phyloP scores from a whole-genome alignment of 1,284 basidiomycete species.

The Rhodotorula glutinis region DNA sequence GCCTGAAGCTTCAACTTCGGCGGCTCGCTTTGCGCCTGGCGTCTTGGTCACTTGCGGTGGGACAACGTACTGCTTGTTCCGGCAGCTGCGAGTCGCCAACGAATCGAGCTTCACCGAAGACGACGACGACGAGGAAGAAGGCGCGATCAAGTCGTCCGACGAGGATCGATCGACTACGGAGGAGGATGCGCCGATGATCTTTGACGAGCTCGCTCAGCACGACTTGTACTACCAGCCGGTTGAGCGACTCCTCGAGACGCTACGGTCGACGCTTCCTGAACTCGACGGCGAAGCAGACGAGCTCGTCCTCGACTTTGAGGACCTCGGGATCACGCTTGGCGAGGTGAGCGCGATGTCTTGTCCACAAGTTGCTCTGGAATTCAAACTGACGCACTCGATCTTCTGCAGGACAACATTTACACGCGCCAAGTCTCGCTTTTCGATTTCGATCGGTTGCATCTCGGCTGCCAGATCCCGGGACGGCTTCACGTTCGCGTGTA shows the following conservation, averaged over 20 bases:
- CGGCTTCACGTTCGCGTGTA: constrained; percentile 36
- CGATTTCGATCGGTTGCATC: constrained; percentile 43
- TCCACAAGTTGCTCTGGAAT: too few species aligned
- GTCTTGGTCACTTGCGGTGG: constrained; percentile 17
- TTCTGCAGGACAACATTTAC: constrained; percentile 41
- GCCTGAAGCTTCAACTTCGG: not conserved
- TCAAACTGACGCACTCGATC: not conserved
- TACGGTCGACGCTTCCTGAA: constrained; percentile 23
- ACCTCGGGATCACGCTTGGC: constrained; percentile 32
- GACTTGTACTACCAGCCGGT: constrained; percentile 35
- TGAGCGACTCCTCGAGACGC: constrained; percentile 23
- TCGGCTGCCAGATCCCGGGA: constrained; percentile 40
- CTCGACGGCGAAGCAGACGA: constrained; percentile 22
- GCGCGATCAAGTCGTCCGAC: not conserved
- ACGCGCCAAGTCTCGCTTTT: constrained; percentile 35
- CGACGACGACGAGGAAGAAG: not conserved
- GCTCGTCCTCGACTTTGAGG: constrained; percentile 35
- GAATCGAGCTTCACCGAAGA: not conserved
- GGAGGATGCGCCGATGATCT: constrained; percentile 16
- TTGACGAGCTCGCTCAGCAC: constrained; percentile 16
- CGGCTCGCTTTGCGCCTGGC: constrained; percentile 10
- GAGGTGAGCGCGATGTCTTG: constrained; percentile 36
- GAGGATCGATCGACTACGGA: not conserved
- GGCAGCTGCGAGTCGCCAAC: not conserved
- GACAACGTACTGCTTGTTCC: constrained; percentile 27